Conservation (phyloP, 2,329 filamentous ascomycete species). For the Colletotrichum cordylinicola region DNA sequence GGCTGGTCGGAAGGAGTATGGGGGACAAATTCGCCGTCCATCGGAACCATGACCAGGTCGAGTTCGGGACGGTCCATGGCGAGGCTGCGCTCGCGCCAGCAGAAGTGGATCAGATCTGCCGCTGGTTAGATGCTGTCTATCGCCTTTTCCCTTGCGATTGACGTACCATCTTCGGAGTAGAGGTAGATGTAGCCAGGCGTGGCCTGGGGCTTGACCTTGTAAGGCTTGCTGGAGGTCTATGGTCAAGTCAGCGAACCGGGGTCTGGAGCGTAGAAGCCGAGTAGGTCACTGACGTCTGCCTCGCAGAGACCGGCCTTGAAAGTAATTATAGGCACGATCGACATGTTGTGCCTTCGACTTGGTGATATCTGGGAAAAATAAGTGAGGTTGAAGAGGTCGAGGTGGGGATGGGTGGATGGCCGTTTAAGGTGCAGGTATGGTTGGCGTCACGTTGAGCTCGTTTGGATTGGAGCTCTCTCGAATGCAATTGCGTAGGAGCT, state of each 20-base stretch:
- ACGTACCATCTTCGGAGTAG: conserved; percentile 84
- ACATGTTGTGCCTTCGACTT: conserved; percentile 62
- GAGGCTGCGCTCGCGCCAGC: conserved; percentile 85
- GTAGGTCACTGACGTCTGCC: conserved; percentile 69
- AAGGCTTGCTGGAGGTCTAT: conserved; percentile 59
- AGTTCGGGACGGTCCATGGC: conserved; percentile 77
- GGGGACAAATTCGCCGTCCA: conserved; percentile 85
- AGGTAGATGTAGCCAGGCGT: conserved; percentile 90
- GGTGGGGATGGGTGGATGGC: background rate
- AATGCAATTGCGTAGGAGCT: conserved; percentile 22
- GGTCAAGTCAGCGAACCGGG: conserved; percentile 26
- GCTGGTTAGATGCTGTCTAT: background rate
- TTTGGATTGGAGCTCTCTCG: conserved; percentile 10
- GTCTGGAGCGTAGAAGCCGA: conserved; percentile 10
- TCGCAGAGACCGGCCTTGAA: conserved; percentile 96
- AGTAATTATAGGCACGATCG: conserved; percentile 84
- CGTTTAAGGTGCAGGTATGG: background rate
- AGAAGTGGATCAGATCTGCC: conserved; percentile 89
- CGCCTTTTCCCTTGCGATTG: background rate
- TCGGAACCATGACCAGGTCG: conserved; percentile 92
- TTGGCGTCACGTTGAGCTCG: conserved; percentile 16
- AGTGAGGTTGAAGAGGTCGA: background rate
- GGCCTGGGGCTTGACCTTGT: conserved; percentile 74
- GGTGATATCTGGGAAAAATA: background rate
- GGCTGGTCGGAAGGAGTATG: conserved; percentile 66